Evolutionary conservation across 2,329 filamentous ascomycete genomes (phyloP).

Genomic region (Ramularia collo-cygni): DNA sequence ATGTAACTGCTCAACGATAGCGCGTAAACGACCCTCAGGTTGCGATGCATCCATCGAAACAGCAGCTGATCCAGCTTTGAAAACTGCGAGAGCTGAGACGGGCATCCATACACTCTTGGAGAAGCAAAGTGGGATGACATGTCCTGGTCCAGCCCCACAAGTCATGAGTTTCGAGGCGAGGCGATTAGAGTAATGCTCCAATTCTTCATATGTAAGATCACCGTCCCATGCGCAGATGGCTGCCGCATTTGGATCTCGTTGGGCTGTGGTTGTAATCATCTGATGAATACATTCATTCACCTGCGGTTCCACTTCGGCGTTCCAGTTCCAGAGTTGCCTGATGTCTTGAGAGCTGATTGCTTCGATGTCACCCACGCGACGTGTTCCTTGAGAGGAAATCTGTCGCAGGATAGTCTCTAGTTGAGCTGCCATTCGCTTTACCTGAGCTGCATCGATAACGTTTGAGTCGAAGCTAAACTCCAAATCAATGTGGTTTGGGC

Average conservation of each 20-base stretch:
- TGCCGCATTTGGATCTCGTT: no score
- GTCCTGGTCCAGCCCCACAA: no score
- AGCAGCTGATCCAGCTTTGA: slow-evolving; percentile 27
- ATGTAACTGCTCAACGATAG: no score
- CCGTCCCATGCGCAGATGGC: slow-evolving; percentile 26
- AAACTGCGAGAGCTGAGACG: slow-evolving; percentile 20
- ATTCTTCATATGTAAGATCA: slow-evolving; percentile 21
- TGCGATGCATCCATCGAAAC: no score
- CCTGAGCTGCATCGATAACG: slow-evolving; percentile 3
- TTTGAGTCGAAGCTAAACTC: not conserved
- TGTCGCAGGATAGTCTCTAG: slow-evolving; percentile 5
- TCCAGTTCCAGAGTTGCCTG: slow-evolving; percentile 5
- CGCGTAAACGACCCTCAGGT: no score
- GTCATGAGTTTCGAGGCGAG: not conserved
- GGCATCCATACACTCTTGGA: slow-evolving; percentile 25
- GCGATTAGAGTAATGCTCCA: not conserved
- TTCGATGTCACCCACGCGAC: no score
- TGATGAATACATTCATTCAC: no score
- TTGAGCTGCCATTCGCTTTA: slow-evolving; percentile 2
- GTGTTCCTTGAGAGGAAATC: slow-evolving; percentile 1
- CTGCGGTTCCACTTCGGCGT: not conserved
- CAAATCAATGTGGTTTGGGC: no score
- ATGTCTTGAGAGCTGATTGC: slow-evolving; percentile 2
- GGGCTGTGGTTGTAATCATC: no score
- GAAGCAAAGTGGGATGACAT: slow-evolving; percentile 22